Evolutionary conservation across 345 rosid species (phyloP).

Genomic region (Clarkia xantiana): DNA sequence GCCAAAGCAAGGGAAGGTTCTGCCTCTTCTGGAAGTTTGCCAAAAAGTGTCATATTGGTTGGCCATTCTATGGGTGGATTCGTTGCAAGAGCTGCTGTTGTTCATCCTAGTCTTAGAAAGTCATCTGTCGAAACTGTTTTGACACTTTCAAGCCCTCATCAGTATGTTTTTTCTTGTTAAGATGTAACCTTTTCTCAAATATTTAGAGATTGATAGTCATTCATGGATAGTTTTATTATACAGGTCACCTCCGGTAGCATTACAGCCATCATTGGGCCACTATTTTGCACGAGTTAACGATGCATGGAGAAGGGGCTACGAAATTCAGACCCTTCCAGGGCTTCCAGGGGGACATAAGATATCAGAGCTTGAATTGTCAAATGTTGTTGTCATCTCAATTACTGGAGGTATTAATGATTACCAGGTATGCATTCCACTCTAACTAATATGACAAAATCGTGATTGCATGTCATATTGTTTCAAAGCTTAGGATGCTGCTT

Average conservation of each 20-base stretch:
- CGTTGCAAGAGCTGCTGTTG: slow-evolving; percentile 92
- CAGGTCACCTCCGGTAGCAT: slow-evolving; percentile 94
- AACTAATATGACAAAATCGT: too few relatives aligned
- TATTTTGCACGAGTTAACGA: slow-evolving; percentile 63
- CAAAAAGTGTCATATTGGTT: slow-evolving; percentile 76
- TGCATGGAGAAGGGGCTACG: slow-evolving; percentile 80
- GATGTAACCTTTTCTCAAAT: slow-evolving; percentile 11
- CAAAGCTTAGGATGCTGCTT: not conserved
- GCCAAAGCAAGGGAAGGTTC: slow-evolving; percentile 64
- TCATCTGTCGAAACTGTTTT: slow-evolving; percentile 73
- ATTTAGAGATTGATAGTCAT: slow-evolving; percentile 8
- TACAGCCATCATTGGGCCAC: slow-evolving; percentile 91
- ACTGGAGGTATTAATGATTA: slow-evolving; percentile 87
- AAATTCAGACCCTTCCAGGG: slow-evolving; percentile 35
- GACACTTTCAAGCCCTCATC: slow-evolving; percentile 93
- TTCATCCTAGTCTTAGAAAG: slow-evolving; percentile 72
- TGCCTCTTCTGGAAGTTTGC: slow-evolving; percentile 49
- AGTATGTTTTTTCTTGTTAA: slow-evolving; percentile 37
- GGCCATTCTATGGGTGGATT: slow-evolving; percentile 99
- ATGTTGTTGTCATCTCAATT: slow-evolving; percentile 68
- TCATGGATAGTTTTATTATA: slow-evolving; percentile 14
- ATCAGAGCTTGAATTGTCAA: slow-evolving; percentile 57
- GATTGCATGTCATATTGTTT: not conserved
- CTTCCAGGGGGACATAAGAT: slow-evolving; percentile 32
- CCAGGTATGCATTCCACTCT: slow-evolving; percentile 37